phyloP scores from a whole-genome alignment of 345 rosid genomes.

The Hibiscus mutabilis region DNA sequence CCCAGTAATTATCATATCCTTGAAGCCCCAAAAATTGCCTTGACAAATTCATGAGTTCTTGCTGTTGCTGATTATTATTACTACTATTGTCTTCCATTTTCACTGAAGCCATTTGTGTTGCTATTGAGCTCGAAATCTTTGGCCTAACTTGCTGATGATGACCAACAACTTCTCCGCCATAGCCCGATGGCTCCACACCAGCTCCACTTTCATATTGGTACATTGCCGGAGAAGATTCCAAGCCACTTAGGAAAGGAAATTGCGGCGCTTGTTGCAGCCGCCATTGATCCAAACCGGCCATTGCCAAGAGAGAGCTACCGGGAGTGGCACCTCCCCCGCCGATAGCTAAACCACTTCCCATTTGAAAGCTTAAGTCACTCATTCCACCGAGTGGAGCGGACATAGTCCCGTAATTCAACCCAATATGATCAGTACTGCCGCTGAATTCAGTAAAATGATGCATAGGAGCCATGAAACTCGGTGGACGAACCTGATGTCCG shows the following conservation, averaged over 20 bases:
- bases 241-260: constrained; percentile 39
- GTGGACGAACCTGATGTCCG: constrained; percentile 34
- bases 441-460: constrained; percentile 37
- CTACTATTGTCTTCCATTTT: constrained; percentile 43
- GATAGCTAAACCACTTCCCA: constrained; percentile 27
- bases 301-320: constrained; percentile 29
- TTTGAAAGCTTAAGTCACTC: constrained; percentile 34
- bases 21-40: constrained; percentile 47
- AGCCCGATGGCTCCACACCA: constrained; percentile 24
- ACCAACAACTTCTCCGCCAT: constrained; percentile 18
- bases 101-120: constrained; percentile 40
- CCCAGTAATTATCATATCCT: constrained; percentile 44
- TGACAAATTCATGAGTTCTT: constrained; percentile 35
- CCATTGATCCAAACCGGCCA: constrained; percentile 46
- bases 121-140: constrained; percentile 23
- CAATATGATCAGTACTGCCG: constrained; percentile 28
- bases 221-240: constrained; percentile 37
- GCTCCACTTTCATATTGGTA: constrained; percentile 43
- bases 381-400: constrained; percentile 29
- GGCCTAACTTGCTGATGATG: constrained; percentile 27
- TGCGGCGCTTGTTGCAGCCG: constrained; percentile 44
- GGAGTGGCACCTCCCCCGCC: constrained; percentile 17
- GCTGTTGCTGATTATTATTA: constrained; percentile 14
- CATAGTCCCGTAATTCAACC: constrained; percentile 36
- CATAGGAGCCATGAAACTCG: constrained; percentile 46